phyloP scores from a whole-genome alignment of 306 rosid species.

The Acacia melanoxylon region DNA sequence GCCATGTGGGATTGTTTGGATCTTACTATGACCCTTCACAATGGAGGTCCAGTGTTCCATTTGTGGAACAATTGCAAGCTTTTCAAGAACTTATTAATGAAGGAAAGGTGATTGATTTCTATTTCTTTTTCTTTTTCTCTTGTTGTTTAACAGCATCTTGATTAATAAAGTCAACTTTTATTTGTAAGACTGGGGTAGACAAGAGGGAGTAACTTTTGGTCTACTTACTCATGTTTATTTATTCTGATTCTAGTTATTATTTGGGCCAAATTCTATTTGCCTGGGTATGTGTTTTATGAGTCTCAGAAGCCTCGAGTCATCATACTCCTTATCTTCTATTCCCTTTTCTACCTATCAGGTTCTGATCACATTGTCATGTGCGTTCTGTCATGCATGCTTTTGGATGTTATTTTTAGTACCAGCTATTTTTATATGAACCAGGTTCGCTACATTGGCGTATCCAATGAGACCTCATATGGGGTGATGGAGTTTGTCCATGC shows the following conservation, averaged over 20 bases:
- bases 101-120: slow-evolving; percentile 72
- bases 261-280: too few relatives aligned
- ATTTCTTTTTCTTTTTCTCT: not conserved
- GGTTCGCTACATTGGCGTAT: slow-evolving; percentile 91
- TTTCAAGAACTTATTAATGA: slow-evolving; percentile 83
- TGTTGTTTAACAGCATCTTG: slow-evolving; percentile 2
- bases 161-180: slow-evolving; percentile 2
- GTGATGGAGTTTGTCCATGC: slow-evolving; percentile 92
- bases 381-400: slow-evolving; percentile 25
- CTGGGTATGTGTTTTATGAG: too few relatives aligned
- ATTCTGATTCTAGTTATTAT: too few relatives aligned
- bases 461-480: slow-evolving; percentile 95
- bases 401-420: slow-evolving; percentile 7
- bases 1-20: slow-evolving; percentile 76
- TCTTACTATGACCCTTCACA: slow-evolving; percentile 61
- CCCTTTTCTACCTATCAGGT: not conserved
- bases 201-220: not conserved
- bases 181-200: not conserved
- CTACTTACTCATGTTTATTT: not conserved
- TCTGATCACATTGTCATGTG: slow-evolving; percentile 26
- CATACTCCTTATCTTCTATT: not conserved
- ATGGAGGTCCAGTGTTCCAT: slow-evolving; percentile 94
- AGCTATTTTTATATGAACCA: slow-evolving; percentile 33
- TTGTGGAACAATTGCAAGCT: slow-evolving; percentile 86
- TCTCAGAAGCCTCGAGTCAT: too few relatives aligned